These are phyloP conservation scores for Platismatia glauca DNA, from an alignment of 495 filamentous ascomycete genomes.

Conservation along the genomic window DNA sequence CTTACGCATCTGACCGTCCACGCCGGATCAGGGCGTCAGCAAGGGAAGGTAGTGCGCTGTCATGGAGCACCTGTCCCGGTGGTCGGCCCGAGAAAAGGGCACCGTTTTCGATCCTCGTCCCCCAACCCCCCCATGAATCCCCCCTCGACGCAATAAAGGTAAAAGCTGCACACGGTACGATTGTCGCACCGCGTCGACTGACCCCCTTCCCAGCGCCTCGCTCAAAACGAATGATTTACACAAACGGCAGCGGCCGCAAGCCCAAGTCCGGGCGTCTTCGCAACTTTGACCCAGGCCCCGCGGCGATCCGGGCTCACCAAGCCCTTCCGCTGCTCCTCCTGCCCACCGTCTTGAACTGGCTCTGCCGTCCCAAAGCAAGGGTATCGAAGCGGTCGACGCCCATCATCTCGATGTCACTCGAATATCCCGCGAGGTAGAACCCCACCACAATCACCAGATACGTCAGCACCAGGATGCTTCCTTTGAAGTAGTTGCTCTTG, in stretches of 20 bases:
- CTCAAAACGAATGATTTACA: not conserved
- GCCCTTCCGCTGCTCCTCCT: conserved; percentile 23
- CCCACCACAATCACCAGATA: conserved; percentile 89
- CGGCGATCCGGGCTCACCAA: conserved; percentile 3
- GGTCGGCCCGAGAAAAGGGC: too few species aligned
- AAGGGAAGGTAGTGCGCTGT: too few species aligned
- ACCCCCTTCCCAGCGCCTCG: not conserved
- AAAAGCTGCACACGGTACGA: not conserved
- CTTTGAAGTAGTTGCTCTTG: conserved; percentile 66
- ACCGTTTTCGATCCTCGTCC: not conserved
- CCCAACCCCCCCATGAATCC: not conserved
- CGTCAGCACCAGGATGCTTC: conserved; percentile 84
- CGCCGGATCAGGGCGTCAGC: too few species aligned
- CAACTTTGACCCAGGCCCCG: not conserved
- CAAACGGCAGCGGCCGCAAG: not conserved
- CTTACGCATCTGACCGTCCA: too few species aligned
- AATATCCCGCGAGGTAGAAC: conserved; percentile 76
- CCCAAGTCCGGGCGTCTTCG: not conserved
- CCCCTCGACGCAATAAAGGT: not conserved
- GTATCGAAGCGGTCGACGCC: conserved; percentile 65
- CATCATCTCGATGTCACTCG: conserved; percentile 48
- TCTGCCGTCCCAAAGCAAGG: conserved; percentile 43
- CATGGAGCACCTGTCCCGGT: too few species aligned
- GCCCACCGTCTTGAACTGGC: conserved; percentile 48
- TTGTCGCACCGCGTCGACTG: not conserved